A percentile compares a stretch with the other conserved stretches of the same genome.
Evolutionary conservation across 2,329 filamentous ascomycete genomes (phyloP).

Genomic region (Alternaria brassicae): DNA sequence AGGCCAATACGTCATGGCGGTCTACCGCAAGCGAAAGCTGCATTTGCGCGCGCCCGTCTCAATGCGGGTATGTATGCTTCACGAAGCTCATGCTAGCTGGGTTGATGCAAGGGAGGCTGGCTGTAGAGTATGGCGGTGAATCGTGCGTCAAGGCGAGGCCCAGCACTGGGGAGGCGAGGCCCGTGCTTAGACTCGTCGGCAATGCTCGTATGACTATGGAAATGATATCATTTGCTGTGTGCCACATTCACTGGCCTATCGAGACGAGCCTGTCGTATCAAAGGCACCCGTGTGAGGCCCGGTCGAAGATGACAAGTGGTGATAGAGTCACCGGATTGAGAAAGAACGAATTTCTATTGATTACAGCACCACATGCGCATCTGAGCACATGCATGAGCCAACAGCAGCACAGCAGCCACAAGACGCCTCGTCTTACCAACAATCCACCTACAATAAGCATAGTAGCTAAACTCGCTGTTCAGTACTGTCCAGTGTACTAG

Average conservation of each 20-base stretch:
- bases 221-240: background rate
- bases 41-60: slow-evolving; percentile 48
- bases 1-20: slow-evolving; percentile 83
- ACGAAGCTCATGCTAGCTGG: slow-evolving; percentile 33
- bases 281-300: background rate
- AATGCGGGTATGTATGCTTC: slow-evolving; percentile 35
- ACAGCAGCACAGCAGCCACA: background rate
- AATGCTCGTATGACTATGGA: background rate
- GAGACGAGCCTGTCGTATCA: background rate
- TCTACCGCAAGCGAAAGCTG: slow-evolving; percentile 46
- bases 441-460: background rate
- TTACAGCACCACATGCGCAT: slow-evolving; percentile 19
- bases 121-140: slow-evolving; percentile 30
- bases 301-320: background rate
- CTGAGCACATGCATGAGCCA: slow-evolving; percentile 6
- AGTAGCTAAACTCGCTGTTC: background rate
- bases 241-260: background rate
- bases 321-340: slow-evolving; percentile 5
- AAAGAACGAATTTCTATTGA: slow-evolving; percentile 6
- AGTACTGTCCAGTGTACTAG: background rate
- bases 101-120: slow-evolving; percentile 34
- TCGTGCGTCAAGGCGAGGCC: slow-evolving; percentile 17
- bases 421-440: background rate
- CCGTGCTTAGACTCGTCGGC: slow-evolving; percentile 11
- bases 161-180: slow-evolving; percentile 21